These are phyloP conservation scores for Geranomyces variabilis DNA, from an alignment of 192 early-diverging fungal genomes.

Conservation along the genomic window DNA sequence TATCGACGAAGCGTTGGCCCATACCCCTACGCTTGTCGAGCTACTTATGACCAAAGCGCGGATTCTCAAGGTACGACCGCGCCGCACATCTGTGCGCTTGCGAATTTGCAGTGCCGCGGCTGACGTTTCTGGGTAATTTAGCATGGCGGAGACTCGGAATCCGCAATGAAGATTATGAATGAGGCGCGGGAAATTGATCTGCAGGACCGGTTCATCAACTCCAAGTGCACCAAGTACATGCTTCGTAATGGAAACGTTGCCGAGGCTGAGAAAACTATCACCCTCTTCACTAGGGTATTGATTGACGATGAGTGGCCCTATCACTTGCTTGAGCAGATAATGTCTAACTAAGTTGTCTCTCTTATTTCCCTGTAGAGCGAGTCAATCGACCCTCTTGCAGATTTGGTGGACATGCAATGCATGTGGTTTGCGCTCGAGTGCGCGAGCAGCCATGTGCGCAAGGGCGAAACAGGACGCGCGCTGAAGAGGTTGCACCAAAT, in stretches of 20 bases:
- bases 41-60: constrained; percentile 91
- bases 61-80: constrained; percentile 75
- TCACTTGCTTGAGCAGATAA: constrained; percentile 2
- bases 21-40: constrained; percentile 91
- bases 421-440: constrained; percentile 86
- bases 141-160: constrained; percentile 76
- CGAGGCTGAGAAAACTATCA: constrained; percentile 83
- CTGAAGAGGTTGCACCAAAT: constrained; percentile 89
- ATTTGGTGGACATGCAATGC: constrained; percentile 89
- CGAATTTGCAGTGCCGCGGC: not conserved
- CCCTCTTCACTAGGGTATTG: constrained; percentile 79
- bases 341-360: not conserved
- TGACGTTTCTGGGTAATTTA: constrained; percentile 17
- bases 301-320: not conserved
- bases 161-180: constrained; percentile 81
- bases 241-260: constrained; percentile 76
- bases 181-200: constrained; percentile 86
- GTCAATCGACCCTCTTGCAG: constrained; percentile 67
- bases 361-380: constrained; percentile 31
- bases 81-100: no score
- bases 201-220: constrained; percentile 93
- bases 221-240: constrained; percentile 94
- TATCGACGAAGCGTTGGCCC: constrained; percentile 81
- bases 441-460: constrained; percentile 70
- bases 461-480: constrained; percentile 75